These are phyloP conservation scores for Striga hermonthica DNA, from an alignment of 305 asterid species.

Conservation along the genomic window DNA sequence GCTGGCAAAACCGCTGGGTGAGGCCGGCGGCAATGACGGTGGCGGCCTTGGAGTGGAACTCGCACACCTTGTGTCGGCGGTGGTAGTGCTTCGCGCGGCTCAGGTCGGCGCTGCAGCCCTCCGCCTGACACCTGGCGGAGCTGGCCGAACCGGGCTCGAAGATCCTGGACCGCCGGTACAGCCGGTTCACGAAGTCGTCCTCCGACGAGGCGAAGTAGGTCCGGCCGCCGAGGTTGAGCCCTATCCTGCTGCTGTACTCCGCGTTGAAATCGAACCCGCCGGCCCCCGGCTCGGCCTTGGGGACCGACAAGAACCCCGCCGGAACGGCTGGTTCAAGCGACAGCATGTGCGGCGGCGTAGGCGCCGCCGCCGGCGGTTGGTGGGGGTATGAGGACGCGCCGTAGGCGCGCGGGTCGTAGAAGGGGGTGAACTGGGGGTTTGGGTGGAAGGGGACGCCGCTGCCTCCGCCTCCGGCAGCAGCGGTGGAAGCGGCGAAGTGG, in stretches of 20 bases:
- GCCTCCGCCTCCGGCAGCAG: constrained; percentile 28
- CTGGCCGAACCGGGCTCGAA: constrained; percentile 67
- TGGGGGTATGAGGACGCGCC: constrained; percentile 33
- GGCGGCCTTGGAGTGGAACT: constrained; percentile 93
- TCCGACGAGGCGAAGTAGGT: constrained; percentile 91
- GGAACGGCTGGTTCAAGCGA: constrained; percentile 55
- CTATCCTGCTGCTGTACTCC: constrained; percentile 53
- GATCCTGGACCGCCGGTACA: constrained; percentile 79
- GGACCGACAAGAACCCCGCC: constrained; percentile 55
- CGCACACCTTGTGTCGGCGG: constrained; percentile 98
- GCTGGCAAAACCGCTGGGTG: constrained; percentile 98
- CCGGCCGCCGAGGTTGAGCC: constrained; percentile 84
- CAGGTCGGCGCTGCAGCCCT: constrained; percentile 88
- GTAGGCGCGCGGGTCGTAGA: constrained; percentile 51
- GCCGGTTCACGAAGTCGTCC: constrained; percentile 95
- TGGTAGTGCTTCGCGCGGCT: constrained; percentile 92
- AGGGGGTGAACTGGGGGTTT: constrained; percentile 30
- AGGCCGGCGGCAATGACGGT: constrained; percentile 86
- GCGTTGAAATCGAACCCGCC: constrained; percentile 41
- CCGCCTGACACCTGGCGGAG: constrained; percentile 85
- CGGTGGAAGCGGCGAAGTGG: constrained; percentile 33
- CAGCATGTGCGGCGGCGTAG: constrained; percentile 41
- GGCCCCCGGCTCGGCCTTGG: constrained; percentile 67
- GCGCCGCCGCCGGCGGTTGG: constrained; percentile 1
- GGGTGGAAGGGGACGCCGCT: constrained; percentile 34